Base-by-base conservation (phyloP, 352 stramenopile species). In the Discostella stelligera region DNA sequence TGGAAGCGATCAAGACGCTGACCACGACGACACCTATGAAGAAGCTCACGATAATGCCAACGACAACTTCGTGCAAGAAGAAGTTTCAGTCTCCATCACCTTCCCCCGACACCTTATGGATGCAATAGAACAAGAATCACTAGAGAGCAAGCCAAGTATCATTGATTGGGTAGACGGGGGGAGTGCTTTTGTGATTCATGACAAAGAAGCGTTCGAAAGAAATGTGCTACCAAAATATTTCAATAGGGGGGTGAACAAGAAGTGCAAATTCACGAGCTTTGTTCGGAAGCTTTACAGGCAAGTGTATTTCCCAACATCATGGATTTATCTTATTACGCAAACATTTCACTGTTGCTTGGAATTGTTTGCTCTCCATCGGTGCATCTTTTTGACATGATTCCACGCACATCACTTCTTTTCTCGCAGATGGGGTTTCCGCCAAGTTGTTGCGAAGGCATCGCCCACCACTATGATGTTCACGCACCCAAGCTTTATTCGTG, bases 181-280 rank as follows among this genome's bases (percentile, higher is more conserved):
- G 16, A 55, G 49, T n/a, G 18, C 54, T 23, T 72, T 77, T 41
- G 27, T 77, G 27, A 71, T 77, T 48, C 23, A 60, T 5, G 69
- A 77, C 30, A 68, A 70, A 48, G 48, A 14, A 13, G 21, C 27
- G n/a, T 30, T 77, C 1, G 69, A 77, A 59, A 16, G 16, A 18
- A 11, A 32, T 11, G 52, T 77, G 1, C 41, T 77, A 10, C 69
- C 69, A n/a, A 63, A 54, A 32, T 63, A 71, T 21, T 77, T 77
- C 69, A 62, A 25, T 41, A 44, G 37, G 37, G 37, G 37, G 1
- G 11, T 23, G 23, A 50, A 21, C 21, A 63, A 39, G 14, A 63
- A 70, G 37, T 77, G 59, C 59, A 77, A 77, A 64, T 71, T 55
- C 37, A 77, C 71, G 69, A 71, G 59, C 48, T 77, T 77, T 44